Conservation (phyloP, 495 filamentous ascomycete species). For the Hyaloscypha finlandica region DNA sequence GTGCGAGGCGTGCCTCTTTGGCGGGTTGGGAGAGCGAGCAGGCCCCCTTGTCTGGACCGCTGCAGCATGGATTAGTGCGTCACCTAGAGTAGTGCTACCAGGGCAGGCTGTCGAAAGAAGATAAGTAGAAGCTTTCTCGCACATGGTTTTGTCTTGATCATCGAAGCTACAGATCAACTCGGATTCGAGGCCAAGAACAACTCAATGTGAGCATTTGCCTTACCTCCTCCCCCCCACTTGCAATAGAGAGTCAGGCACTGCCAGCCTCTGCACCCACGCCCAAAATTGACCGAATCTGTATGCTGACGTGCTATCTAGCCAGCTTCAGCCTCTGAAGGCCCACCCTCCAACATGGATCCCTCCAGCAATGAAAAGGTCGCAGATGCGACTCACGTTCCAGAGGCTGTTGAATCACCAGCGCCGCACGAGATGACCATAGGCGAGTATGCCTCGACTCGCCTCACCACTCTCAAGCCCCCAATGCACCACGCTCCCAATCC, state of each 20-base stretch:
- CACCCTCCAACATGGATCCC: background rate
- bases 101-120: background rate
- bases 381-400: background rate
- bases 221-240: background rate
- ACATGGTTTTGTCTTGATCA: background rate
- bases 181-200: background rate
- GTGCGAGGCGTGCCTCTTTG: no score
- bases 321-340: background rate
- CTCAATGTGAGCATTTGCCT: background rate
- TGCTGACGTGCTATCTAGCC: background rate
- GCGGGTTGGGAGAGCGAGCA: no score
- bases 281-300: background rate
- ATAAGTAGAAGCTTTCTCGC: background rate
- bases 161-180: background rate
- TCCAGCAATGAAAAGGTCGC: conserved; percentile 1
- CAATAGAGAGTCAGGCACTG: background rate
- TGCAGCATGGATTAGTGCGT: background rate
- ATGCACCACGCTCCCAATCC: conserved; percentile 82
- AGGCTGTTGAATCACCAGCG: background rate
- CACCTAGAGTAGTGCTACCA: background rate
- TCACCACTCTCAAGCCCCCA: conserved; percentile 73
- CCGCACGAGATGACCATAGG: conserved; percentile 50
- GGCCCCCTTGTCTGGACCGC: no score
- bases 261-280: background rate
- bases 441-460: conserved; percentile 68